Evolutionary conservation across 257 asterid species (phyloP).

Genomic region (Galeopsis tetrahit): DNA sequence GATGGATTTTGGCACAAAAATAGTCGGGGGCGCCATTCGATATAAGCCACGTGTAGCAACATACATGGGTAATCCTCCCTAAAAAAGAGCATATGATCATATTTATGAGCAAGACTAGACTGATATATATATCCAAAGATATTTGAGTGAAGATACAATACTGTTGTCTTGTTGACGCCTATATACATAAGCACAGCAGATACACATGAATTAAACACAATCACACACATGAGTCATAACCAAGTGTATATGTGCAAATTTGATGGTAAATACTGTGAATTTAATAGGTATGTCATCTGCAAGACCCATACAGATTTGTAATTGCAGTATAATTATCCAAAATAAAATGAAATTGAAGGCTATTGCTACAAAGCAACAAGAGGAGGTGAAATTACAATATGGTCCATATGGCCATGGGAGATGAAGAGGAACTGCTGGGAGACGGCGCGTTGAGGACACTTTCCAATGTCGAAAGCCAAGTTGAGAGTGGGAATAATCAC

Average conservation of each 20-base stretch:
- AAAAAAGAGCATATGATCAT: slow-evolving; percentile 19
- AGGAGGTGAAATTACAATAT: slow-evolving; percentile 55
- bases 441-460: slow-evolving; percentile 96
- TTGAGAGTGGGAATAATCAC: slow-evolving; percentile 78
- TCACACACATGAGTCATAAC: neutral
- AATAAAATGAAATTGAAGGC: neutral
- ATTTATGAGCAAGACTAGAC: neutral
- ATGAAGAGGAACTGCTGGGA: slow-evolving; percentile 92
- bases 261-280: neutral
- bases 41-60: slow-evolving; percentile 95
- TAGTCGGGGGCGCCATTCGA: slow-evolving; percentile 79
- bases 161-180: neutral
- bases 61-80: slow-evolving; percentile 98
- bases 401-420: slow-evolving; percentile 99
- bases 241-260: slow-evolving; percentile 1
- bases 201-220: neutral
- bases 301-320: neutral
- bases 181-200: slow-evolving; percentile 1
- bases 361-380: neutral
- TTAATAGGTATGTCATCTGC: neutral
- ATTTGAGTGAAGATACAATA: neutral
- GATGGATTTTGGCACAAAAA: slow-evolving; percentile 81
- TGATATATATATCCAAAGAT: slow-evolving; percentile 15
- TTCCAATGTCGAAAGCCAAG: slow-evolving; percentile 89
- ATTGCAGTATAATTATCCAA: neutral